phyloP scores from a whole-genome alignment of 371 early-diverging fungal species.

The Lichtheimia corymbifera region DNA sequence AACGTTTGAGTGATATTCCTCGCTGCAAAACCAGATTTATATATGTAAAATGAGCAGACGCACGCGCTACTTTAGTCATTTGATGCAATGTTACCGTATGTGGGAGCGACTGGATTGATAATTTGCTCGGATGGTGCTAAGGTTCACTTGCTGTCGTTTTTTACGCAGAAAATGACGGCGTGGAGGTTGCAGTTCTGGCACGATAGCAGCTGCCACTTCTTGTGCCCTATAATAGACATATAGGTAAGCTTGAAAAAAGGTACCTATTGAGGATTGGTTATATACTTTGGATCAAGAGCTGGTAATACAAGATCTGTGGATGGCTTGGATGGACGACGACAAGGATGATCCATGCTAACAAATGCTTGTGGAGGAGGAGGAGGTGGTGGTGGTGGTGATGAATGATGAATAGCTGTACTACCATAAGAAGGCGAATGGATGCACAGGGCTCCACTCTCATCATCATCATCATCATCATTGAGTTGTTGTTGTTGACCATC shows the following conservation, averaged over 20 bases:
- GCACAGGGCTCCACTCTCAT: constrained; percentile 10
- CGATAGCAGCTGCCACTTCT: constrained; percentile 9
- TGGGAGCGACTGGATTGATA: constrained; percentile 14
- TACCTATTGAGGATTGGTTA: not conserved
- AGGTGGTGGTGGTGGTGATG: not conserved
- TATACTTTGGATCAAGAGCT: constrained; percentile 14
- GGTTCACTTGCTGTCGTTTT: constrained; percentile 16
- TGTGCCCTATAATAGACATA: constrained; percentile 7
- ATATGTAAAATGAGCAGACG: no score
- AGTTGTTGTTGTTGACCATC: constrained; percentile 5
- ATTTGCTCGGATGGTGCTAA: constrained; percentile 21
- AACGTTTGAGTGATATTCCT: constrained; percentile 20
- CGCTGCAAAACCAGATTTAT: constrained; percentile 2
- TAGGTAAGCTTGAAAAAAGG: not conserved
- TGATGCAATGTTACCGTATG: constrained; percentile 10
- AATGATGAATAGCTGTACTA: not conserved
- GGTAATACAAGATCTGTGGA: constrained; percentile 8
- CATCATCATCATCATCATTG: constrained; percentile 8
- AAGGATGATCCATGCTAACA: not conserved
- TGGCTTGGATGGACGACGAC: not conserved
- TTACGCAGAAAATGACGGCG: constrained; percentile 6
- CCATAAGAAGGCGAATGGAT: not conserved
- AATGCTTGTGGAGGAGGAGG: constrained; percentile 1
- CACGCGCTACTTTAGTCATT: no score
- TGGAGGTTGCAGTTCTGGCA: not conserved